phyloP scores from a whole-genome alignment of 2,329 filamentous ascomycete species.

The Epichloe festucae region DNA sequence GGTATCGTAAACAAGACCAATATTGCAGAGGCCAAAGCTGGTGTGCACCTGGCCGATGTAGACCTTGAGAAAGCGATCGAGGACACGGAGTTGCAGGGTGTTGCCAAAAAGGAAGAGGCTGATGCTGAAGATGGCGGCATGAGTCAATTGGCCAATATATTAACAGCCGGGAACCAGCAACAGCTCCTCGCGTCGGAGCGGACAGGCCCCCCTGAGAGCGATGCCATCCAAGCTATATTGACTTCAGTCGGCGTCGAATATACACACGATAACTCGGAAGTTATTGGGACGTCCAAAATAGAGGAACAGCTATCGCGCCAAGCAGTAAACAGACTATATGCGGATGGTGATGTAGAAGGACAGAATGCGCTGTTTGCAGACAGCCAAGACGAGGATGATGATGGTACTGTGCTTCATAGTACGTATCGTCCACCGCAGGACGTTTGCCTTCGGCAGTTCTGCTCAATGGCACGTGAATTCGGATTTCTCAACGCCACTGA shows the following conservation, averaged over 20 bases:
- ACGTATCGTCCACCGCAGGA: constrained; percentile 60
- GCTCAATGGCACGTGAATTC: constrained; percentile 71
- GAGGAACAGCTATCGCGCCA: constrained; percentile 71
- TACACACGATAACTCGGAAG: constrained; percentile 91
- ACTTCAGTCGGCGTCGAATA: constrained; percentile 83
- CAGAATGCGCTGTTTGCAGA: constrained; percentile 46
- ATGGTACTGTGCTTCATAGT: constrained; percentile 19
- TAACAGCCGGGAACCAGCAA: constrained; percentile 34
- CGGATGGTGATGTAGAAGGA: constrained; percentile 30
- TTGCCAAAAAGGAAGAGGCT: constrained; percentile 33
- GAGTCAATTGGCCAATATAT: constrained; percentile 52
- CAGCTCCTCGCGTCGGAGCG: constrained; percentile 21
- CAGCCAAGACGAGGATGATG: constrained; percentile 22
- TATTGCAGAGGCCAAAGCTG: constrained; percentile 80
- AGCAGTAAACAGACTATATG: constrained; percentile 49
- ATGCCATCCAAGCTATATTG: constrained; percentile 81
- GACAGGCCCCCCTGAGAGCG: constrained; percentile 35
- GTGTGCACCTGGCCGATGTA: constrained; percentile 66
- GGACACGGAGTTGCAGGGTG: constrained; percentile 33
- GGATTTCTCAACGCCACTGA: constrained; percentile 65
- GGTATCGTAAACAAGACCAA: constrained; percentile 99
- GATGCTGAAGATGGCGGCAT: constrained; percentile 54
- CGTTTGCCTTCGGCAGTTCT: constrained; percentile 73
- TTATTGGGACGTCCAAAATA: constrained; percentile 84
- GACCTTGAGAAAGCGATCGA: constrained; percentile 51